Base-by-base conservation (phyloP, 139 green algal species). In the Tetradesmus obliquus region DNA sequence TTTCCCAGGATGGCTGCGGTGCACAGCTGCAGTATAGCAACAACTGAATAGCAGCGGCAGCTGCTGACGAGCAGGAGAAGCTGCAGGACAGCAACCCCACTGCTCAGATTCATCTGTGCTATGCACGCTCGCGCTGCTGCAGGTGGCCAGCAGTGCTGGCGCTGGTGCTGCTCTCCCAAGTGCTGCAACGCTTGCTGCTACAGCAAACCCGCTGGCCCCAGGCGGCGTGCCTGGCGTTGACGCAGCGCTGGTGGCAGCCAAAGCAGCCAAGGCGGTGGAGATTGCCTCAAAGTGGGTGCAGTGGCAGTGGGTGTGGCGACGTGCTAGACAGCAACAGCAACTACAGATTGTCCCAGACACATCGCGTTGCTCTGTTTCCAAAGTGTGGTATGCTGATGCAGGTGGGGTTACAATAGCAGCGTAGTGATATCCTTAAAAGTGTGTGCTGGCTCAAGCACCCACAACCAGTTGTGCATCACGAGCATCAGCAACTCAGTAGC, bases 251-350 rank as follows among this genome's bases (percentile, higher is more conserved):
- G 87, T 85, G 17, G 87, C 87, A 76, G 87, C 87, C 4, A 72
- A 72, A 24, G 87, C 87, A 74, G 87, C 87, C 20, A 91, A 91
- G 57, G 87, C 87, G 55, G 87, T 91, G 20, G 87, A 91, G 87
- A 91, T 91, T 45, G 87, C 87, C 1, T 91, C 87, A 57, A 91
- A 84, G 87, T 91, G 74, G 71, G 85, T 60, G 45, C 66, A 76
- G 32, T 45, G 32, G 32, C 32, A 53, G 76, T 12, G 1, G n/a
- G 76, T 9, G 22, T 3, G 72, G 2, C 3, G 20, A 20, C 22
- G 22, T 3, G 10, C 4, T 10, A 53, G 3, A 55, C 24, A 53
- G 76, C 22, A 87, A 32, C 54, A 71, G 82, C 82, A 54, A 55
- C 10, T 24, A 2, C 72, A 32, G 72, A 12, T 81, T 22, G 72